These are phyloP conservation scores for Hirsutella rhossiliensis DNA, from an alignment of 2,329 filamentous ascomycete species.

Conservation along the genomic window DNA sequence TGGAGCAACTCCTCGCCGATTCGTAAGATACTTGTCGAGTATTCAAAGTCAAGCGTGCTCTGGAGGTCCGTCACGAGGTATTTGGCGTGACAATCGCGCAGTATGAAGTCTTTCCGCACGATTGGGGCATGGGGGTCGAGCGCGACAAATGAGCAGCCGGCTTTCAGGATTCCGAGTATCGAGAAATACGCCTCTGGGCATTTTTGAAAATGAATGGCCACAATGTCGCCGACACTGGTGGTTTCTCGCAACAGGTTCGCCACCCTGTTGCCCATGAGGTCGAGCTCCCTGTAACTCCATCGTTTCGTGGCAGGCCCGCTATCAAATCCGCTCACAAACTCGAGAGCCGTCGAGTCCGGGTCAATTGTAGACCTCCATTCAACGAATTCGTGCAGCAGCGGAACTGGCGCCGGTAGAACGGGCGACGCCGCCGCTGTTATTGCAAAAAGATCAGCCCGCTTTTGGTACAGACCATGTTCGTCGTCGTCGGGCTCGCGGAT, in stretches of 20 bases:
- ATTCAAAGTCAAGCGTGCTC: constrained; percentile 19
- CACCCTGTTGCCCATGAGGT: constrained; percentile 59
- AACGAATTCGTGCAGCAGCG: constrained; percentile 66
- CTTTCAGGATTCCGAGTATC: constrained; percentile 72
- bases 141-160: constrained; percentile 70
- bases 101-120: constrained; percentile 65
- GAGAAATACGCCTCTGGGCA: constrained; percentile 74
- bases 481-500: constrained; percentile 32
- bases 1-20: constrained; percentile 20
- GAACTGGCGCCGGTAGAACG: constrained; percentile 43
- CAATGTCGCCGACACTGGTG: constrained; percentile 44
- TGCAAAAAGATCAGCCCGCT: constrained; percentile 40
- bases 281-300: constrained; percentile 68
- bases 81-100: constrained; percentile 57
- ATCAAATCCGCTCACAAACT: constrained; percentile 55
- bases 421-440: constrained; percentile 49
- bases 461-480: constrained; percentile 24
- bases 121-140: constrained; percentile 64
- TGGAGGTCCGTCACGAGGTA: constrained; percentile 45
- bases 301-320: constrained; percentile 28
- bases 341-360: constrained; percentile 56
- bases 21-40: constrained; percentile 17
- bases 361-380: constrained; percentile 44
- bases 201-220: constrained; percentile 75
- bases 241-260: constrained; percentile 48